Percentiles rank a stretch among this genome's conserved stretches.
Conservation (phyloP, 2,329 filamentous ascomycete genomes). For the Arthrobotrys sinensis region DNA sequence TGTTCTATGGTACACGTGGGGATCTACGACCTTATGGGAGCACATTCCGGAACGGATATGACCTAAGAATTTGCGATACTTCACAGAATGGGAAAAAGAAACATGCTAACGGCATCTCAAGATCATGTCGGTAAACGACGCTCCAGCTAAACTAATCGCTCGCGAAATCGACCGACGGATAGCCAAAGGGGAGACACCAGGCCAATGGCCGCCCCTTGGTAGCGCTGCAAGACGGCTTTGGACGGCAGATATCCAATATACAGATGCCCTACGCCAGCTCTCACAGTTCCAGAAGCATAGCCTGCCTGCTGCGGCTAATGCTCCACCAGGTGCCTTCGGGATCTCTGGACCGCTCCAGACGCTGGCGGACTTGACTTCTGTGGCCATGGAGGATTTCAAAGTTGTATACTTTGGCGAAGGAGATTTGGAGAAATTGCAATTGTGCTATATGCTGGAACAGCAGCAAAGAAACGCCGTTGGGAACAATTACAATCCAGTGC, state of each 20-base stretch:
- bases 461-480: constrained; percentile 63
- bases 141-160: constrained; percentile 62
- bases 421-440: constrained; percentile 62
- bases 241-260: constrained; percentile 60
- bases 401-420: constrained; percentile 62
- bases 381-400: constrained; percentile 63
- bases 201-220: constrained; percentile 63
- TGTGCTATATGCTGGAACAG: constrained; percentile 63
- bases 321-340: constrained; percentile 60
- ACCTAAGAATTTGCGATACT: not conserved
- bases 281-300: constrained; percentile 59
- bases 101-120: constrained; percentile 28
- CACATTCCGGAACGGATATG: not conserved
- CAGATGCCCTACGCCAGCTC: constrained; percentile 51
- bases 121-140: constrained; percentile 58
- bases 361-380: constrained; percentile 63
- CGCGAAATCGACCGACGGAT: constrained; percentile 63
- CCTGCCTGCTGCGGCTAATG: constrained; percentile 45
- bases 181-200: constrained; percentile 60
- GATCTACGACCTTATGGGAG: constrained; percentile 48
- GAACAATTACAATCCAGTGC: constrained; percentile 60
- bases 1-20: constrained; percentile 22
- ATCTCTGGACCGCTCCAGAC: constrained; percentile 64
- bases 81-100: constrained; percentile 35
- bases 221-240: constrained; percentile 62